Base-by-base conservation (phyloP, 371 early-diverging fungal genomes). In the Racocetra persica region DNA sequence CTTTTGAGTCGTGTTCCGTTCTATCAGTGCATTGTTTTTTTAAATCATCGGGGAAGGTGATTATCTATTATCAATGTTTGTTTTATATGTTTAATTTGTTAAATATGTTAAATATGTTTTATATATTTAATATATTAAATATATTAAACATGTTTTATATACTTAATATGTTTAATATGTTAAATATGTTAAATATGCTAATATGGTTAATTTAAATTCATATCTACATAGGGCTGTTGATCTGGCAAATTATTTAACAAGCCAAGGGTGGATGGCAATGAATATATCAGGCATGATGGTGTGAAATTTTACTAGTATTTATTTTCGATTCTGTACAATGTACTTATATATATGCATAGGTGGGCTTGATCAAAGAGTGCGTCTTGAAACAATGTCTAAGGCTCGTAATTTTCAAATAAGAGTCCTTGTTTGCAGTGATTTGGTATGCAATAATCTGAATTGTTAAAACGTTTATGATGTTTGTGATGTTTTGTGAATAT, bases 391-490 rank as follows among this genome's bases (percentile, higher is more conserved):
- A 13, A 92, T 94, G 90, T 83, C 87, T 6, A 85, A 89, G 6
- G 93, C 93, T 83, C 88, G 92, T 49, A 85, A 88, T 38, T 94
- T 94, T 69, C 86, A 90, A 57, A 80, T 93, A 14, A 90, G 94
- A 18, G 89, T 94, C 6, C 87, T 96, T 41, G 91, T 93, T n/a
- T 90, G 94, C 79, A 94, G 94, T 72, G 94, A 94, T 76, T 82
- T 95, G 85, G 92, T 91, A 87, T 63, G 41, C 16, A n/a, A n/a
- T 60, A 24, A 60, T 60, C 32, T 28, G 32, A 6, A 70, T 22
- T 16, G 0, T 20, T 60, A 24, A 10, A 76, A 24, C 26, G 4
- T 22, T 32, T 22, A 24, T 79, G 20, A 13, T n/a, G n/a, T n/a
- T n/a, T n/a, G n/a, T n/a, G n/a, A n/a, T n/a, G n/a, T n/a, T n/a